Evolutionary conservation across 148 eudicot species (phyloP), one percentile per base, ranked within the genome.

Genomic region (Heliosperma pusillum): DNA sequence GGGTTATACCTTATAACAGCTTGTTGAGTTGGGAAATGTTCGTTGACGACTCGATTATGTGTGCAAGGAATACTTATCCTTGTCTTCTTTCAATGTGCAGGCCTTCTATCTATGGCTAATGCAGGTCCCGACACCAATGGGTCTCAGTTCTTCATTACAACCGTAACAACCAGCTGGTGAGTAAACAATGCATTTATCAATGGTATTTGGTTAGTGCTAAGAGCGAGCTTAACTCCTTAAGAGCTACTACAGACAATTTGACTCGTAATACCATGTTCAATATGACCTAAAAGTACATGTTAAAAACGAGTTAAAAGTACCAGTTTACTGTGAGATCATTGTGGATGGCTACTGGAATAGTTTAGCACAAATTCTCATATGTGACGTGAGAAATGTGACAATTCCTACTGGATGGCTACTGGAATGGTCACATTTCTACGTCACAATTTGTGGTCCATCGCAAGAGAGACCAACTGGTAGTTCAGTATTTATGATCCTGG

Each of bases 101-200:
- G 99, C 44, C 71, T 90, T 68, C 79, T 95, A 74, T 95, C 99
- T 4, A 95, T 95, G 99, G 99, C 99, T 68, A 95, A 95, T 82
- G 89, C 99, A 73, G 99, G 99, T 24, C 77, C 73, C 2, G 86
- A 92, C 87, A 95, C 97, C 70, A 95, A 95, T 50, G 99, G 99
- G 29, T 92, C 99, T 30, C 99, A 95, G 83, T 95, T 95, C 82
- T 95, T 95, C 87, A 88, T 95, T 76, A 92, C 97, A 70, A 95
- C 99, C 13, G 93, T 90, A 74, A 95, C 97, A 72, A 95, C 99
- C 72, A 90, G 86, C 86, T 92, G 99, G 99, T 95, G 80, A 87
- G 67, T 75, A 27, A 53, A 22, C 2, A 13, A 9, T 19, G n/a
- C 19, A 3, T 47, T 44, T 17, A 4, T 0, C 22, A 33, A 33